Evolutionary conservation across 805 yeast species (phyloP).

Genomic region (Pichia heedii): DNA sequence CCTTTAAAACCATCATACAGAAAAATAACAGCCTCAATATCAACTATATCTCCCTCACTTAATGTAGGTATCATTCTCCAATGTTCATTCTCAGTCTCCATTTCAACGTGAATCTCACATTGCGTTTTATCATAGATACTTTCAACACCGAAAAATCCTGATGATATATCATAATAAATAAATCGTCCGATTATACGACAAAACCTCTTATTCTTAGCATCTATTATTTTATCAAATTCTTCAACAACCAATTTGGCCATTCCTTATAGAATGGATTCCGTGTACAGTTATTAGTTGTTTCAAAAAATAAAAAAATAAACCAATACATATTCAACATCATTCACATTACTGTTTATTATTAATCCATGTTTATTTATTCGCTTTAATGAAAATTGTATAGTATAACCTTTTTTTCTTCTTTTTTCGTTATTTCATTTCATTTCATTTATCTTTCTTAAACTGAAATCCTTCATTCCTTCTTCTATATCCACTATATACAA

Average conservation of each 20-base stretch:
- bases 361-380: no score
- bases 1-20: not conserved
- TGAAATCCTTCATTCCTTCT: no score
- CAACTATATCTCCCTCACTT: constrained; percentile 7
- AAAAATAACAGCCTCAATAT: constrained; percentile 12
- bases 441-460: not conserved
- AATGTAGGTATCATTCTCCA: not conserved
- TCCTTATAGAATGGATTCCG: not conserved
- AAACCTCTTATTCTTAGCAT: constrained; percentile 7
- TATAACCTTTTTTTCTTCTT: no score
- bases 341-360: no score
- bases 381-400: no score
- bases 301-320: no score
- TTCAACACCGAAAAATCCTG: constrained; percentile 11
- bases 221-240: constrained; percentile 8
- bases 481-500: no score
- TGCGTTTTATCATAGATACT: constrained; percentile 10
- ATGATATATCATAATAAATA: constrained; percentile 11
- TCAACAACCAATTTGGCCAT: constrained; percentile 3
- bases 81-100: not conserved
- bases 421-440: no score
- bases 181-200: constrained; percentile 20
- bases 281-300: no score
- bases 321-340: no score
- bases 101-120: constrained; percentile 5